Evolutionary conservation across 805 yeast genomes (phyloP), one percentile per base, ranked within the genome.

Genomic region (Wickerhamomyces pijperi): DNA sequence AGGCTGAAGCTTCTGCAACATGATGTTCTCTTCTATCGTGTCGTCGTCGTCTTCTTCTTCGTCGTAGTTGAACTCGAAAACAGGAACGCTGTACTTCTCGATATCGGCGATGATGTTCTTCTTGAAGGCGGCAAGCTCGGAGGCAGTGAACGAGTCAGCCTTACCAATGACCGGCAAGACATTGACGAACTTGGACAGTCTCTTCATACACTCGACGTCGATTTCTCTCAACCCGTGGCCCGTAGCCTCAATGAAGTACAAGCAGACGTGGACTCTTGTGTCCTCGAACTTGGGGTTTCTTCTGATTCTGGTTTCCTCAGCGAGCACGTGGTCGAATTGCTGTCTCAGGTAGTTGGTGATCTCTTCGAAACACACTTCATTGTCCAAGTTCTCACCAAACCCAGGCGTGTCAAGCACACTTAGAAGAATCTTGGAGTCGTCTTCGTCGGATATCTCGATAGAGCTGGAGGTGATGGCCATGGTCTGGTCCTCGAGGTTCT

Each of bases 201-300:
- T 67, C 53, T 80, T 79, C 84, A 82, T 82, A 43, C 80, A 67
- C 48, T 68, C 74, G 29, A 82, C 74, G 53, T 82, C 94, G 42
- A 82, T 54, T 55, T 82, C 90, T 43, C 82, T 65, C 45, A 82
- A 65, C 2, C 90, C 88, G 55, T 82, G 92, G 15, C 94, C 94
- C 4, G 78, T 67, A 2, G 90, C 81, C 37, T 81, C 75, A 46
- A 82, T 71, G 53, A 82, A 82, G 55, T 82, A 82, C 36, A 82
- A 58, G 45, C 81, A 71, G 7, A 76, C 77, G 54, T 82, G 92
- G 33, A 82, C 84, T 50, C 92, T 67, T 15, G 87, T 70, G 61
- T 83, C 90, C 48, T 72, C 78, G 53, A 81, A 78, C 46, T 84
- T 67, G 19, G 95, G 95, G 55, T 85, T 84, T 69, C 97, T 78